Evolutionary conservation across 2,329 filamentous ascomycete species (phyloP).

Genomic region (Lachnellula occidentalis): DNA sequence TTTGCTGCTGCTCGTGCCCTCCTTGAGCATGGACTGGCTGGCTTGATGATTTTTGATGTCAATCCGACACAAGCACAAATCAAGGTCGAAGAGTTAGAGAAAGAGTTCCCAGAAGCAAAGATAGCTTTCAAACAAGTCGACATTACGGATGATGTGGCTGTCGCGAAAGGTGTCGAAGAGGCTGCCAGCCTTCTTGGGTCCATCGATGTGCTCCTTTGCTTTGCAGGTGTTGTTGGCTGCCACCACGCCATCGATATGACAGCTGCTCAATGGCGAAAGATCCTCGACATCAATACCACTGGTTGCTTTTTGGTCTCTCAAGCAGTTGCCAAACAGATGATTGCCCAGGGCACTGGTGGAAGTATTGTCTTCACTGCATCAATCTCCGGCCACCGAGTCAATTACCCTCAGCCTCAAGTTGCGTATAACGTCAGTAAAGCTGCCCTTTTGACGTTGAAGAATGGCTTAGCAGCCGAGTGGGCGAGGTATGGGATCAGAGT

Average conservation of each 20-base stretch:
- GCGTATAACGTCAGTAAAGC: constrained; percentile 71
- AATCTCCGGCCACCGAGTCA: constrained; percentile 63
- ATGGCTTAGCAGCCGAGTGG: constrained; percentile 68
- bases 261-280: constrained; percentile 52
- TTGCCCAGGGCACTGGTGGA: constrained; percentile 42
- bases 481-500: constrained; percentile 63
- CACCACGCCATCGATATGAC: constrained; percentile 55
- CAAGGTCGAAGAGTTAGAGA: constrained; percentile 41
- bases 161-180: constrained; percentile 39
- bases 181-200: constrained; percentile 41
- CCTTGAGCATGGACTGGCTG: constrained; percentile 60
- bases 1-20: constrained; percentile 54
- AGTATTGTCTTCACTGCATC: constrained; percentile 62
- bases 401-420: constrained; percentile 66
- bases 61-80: constrained; percentile 38
- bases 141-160: constrained; percentile 48
- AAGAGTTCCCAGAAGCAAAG: constrained; percentile 48
- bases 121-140: constrained; percentile 51
- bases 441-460: constrained; percentile 57
- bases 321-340: constrained; percentile 52
- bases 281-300: constrained; percentile 67
- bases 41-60: constrained; percentile 54
- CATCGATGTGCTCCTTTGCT: constrained; percentile 48
- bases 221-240: constrained; percentile 64
- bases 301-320: constrained; percentile 67